Evolutionary conservation across 2,329 filamentous ascomycete genomes (phyloP).

Genomic region (Madurella mycetomatis): DNA sequence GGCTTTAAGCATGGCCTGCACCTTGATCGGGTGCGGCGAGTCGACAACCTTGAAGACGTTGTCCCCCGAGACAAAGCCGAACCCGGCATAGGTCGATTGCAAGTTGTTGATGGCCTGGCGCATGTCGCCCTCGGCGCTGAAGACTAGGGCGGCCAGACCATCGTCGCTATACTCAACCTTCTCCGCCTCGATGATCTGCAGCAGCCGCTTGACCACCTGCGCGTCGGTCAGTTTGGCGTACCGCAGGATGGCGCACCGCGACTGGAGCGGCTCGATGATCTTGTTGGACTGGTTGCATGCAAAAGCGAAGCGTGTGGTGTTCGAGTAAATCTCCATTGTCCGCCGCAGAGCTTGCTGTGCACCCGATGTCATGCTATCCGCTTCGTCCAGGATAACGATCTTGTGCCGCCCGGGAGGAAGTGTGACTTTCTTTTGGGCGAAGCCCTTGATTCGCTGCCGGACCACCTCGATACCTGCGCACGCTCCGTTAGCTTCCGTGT

Average conservation of each 20-base stretch:
- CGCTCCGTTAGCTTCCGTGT: background rate
- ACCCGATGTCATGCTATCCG: slow-evolving; percentile 95
- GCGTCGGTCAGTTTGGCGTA: slow-evolving; percentile 89
- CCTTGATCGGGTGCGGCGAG: slow-evolving; percentile 94
- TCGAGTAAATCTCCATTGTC: slow-evolving; percentile 98
- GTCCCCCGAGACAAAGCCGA: slow-evolving; percentile 94
- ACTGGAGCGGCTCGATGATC: slow-evolving; percentile 98
- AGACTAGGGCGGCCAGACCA: slow-evolving; percentile 90
- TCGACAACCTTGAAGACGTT: slow-evolving; percentile 98
- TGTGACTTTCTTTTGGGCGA: slow-evolving; percentile 98
- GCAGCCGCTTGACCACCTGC: slow-evolving; percentile 83
- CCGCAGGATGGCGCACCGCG: slow-evolving; percentile 89
- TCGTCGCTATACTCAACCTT: slow-evolving; percentile 88
- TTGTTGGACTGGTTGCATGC: slow-evolving; percentile 99
- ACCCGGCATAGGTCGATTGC: slow-evolving; percentile 87
- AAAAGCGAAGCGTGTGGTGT: slow-evolving; percentile 94
- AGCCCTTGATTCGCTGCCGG: slow-evolving; percentile 94
- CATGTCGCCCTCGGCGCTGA: slow-evolving; percentile 98
- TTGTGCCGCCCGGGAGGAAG: slow-evolving; percentile 88
- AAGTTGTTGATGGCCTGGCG: slow-evolving; percentile 98
- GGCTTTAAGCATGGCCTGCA: slow-evolving; percentile 97
- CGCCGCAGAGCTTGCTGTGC: slow-evolving; percentile 91
- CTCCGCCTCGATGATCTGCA: slow-evolving; percentile 92
- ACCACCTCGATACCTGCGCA: slow-evolving; percentile 85
- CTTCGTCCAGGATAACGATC: slow-evolving; percentile 94